Evolutionary conservation across 1,284 basidiomycete species (phyloP).

Genomic region (Baeospora myosura): DNA sequence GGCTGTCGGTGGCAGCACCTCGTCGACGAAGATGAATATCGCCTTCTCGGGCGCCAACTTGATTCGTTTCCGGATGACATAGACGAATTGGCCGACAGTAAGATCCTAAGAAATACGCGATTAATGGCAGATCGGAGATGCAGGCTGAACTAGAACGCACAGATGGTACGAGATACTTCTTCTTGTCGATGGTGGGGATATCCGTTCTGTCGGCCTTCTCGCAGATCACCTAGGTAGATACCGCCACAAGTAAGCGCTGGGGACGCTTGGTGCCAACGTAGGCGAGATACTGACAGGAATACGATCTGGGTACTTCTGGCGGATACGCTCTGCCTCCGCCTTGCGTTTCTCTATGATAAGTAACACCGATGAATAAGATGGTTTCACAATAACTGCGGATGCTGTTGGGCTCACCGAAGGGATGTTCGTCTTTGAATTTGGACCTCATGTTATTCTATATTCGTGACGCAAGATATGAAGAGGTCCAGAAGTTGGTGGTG

Average conservation of each 20-base stretch:
- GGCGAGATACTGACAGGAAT: conserved; percentile 75
- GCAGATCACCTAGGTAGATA: conserved; percentile 81
- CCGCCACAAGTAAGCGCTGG: conserved; percentile 13
- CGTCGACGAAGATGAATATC: conserved; percentile 98
- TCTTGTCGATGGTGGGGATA: conserved; percentile 99
- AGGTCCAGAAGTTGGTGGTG: neutral
- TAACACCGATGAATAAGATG: conserved; percentile 18
- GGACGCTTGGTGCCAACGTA: conserved; percentile 4
- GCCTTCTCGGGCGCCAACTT: conserved; percentile 99
- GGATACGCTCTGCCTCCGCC: conserved; percentile 93
- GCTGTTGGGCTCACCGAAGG: conserved; percentile 67
- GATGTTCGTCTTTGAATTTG: conserved; percentile 99
- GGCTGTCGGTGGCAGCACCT: conserved; percentile 95
- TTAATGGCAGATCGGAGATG: neutral
- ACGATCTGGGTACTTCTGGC: conserved; percentile 97
- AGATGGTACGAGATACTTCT: conserved; percentile 99
- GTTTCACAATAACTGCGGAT: conserved; percentile 21
- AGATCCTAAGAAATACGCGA: conserved; percentile 64
- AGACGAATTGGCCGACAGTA: conserved; percentile 98
- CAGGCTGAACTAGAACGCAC: conserved; percentile 36
- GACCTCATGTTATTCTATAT: conserved; percentile 64
- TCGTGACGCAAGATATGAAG: neutral
- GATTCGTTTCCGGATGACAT: conserved; percentile 99
- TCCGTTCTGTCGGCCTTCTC: conserved; percentile 99
- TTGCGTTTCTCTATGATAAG: conserved; percentile 85